Evolutionary conservation across 2,329 filamentous ascomycete genomes (phyloP), one percentile per base, ranked within the genome.

Genomic region (Gremmenia infestans): DNA sequence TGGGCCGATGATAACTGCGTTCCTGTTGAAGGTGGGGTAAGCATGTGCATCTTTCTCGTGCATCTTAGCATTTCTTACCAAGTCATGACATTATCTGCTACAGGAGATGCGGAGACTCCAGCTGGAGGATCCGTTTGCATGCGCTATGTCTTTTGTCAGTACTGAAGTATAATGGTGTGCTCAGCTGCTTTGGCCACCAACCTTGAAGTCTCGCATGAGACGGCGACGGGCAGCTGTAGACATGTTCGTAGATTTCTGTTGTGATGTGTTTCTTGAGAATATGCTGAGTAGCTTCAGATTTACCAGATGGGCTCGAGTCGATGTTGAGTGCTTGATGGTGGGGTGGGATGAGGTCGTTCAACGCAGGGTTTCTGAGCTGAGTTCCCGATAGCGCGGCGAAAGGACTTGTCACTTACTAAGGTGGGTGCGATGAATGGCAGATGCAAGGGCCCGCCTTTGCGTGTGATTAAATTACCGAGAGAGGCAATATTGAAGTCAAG

Each of bases 201-300:
- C 91, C 88, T 97, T 97, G 83, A 97, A 97, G 79, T 97, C 94
- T 73, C 94, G 89, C 94, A 99, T 97, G 73, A 99, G 80, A 72
- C 94, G 91, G 72, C 94, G 89, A 72, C 94, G 88, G 65, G 94
- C 94, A 65, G 93, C 89, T 62, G 94, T 97, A 68, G 93, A 97
- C 93, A 90, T 91, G 65, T 64, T 76, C 47, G 46, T 35, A 45
- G 36, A 39, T 8, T 40, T 22, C 48, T 15, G 25, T 22, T 9
- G 43, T 36, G 28, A 37, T 3, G 17, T 7, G 7, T 37, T 12
- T 12, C 12, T 45, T 8, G 15, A 25, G 6, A 32, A 28, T 8
- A 1, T 49, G 22, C 19, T n/a, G 7, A 32, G 9, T 15, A 15
- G 5, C 15, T 40, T n/a, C 15, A 4, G 15, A 40, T 14, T 40